A percentile compares a stretch with the other conserved stretches of the same genome.
Conservation (phyloP, 495 filamentous ascomycete genomes). For the Terfezia claveryi region DNA sequence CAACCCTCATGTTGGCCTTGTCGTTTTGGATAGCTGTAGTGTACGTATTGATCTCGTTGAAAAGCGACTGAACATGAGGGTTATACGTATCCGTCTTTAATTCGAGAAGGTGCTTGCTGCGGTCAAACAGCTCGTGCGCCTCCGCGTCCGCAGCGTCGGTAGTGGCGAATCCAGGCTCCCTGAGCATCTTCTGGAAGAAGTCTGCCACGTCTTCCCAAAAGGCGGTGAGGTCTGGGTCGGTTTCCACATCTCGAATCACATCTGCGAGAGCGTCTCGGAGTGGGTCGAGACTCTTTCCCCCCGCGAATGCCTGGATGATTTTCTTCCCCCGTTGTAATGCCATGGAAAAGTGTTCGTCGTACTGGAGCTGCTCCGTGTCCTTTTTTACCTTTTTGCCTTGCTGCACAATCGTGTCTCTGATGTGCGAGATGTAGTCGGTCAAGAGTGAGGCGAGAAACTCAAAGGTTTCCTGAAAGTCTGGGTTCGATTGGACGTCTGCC, state of each 20-base stretch:
- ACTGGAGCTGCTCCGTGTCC: too few species aligned
- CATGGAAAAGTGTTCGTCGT: neutral
- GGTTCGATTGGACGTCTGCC: slow-evolving; percentile 12
- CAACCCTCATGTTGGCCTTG: slow-evolving; percentile 7
- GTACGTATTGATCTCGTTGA: slow-evolving; percentile 9
- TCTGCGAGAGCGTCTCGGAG: slow-evolving; percentile 8
- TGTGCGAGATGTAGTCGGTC: slow-evolving; percentile 4
- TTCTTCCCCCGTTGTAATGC: slow-evolving; percentile 7
- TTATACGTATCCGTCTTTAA: slow-evolving; percentile 9
- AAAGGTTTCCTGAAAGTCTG: slow-evolving; percentile 14
- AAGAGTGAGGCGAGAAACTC: slow-evolving; percentile 14
- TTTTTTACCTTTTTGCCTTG: slow-evolving; percentile 6
- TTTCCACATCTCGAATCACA: slow-evolving; percentile 12
- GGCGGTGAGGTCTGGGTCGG: slow-evolving; percentile 11
- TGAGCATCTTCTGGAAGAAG: slow-evolving; percentile 12
- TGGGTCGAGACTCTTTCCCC: slow-evolving; percentile 12
- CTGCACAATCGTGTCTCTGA: slow-evolving; percentile 4
- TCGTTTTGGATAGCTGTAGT: slow-evolving; percentile 13
- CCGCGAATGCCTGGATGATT: slow-evolving; percentile 16
- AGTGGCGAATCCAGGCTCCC: slow-evolving; percentile 9
- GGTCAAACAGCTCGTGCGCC: slow-evolving; percentile 15
- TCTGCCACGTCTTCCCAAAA: slow-evolving; percentile 8
- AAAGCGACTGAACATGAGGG: slow-evolving; percentile 15
- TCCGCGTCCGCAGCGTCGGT: slow-evolving; percentile 17
- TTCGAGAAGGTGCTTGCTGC: slow-evolving; percentile 11